phyloP scores from a whole-genome alignment of 139 green algal species.

The Micractinium conductrix region DNA sequence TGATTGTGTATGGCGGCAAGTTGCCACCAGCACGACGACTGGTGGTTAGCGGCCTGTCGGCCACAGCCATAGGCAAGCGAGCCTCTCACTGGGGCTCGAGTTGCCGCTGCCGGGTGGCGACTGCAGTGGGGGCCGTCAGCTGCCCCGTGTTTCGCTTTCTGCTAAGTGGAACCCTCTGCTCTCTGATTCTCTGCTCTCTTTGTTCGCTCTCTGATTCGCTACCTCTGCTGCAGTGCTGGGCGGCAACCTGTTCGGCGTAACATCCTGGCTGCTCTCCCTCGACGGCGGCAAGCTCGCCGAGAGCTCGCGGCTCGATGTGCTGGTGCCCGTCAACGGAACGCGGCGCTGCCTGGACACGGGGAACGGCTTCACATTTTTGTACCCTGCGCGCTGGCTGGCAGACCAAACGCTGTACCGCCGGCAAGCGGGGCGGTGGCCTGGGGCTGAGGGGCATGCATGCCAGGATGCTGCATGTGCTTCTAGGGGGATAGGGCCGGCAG shows the following conservation, averaged over 20 bases:
- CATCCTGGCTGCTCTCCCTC: conserved; percentile 73
- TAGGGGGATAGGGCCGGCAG: no score
- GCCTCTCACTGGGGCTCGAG: neutral
- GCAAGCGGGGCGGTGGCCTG: no score
- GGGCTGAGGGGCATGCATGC: no score
- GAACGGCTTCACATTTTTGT: conserved; percentile 73
- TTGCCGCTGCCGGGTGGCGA: no score
- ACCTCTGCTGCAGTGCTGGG: conserved; percentile 67
- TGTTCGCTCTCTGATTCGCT: neutral
- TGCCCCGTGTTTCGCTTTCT: no score
- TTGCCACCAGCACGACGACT: conserved; percentile 53
- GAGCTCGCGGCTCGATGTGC: conserved; percentile 65
- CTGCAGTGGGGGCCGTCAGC: no score
- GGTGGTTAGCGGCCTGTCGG: conserved; percentile 48
- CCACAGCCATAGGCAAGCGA: conserved; percentile 43
- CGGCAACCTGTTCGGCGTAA: conserved; percentile 87
- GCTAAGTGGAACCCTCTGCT: no score
- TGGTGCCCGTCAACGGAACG: conserved; percentile 80
- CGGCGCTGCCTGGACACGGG: conserved; percentile 79
- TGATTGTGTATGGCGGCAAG: conserved; percentile 61
- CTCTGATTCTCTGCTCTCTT: no score
- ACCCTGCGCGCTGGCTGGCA: conserved; percentile 83
- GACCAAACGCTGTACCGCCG: conserved; percentile 84
- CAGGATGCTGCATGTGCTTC: no score
- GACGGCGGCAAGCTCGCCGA: conserved; percentile 65